Conservation (phyloP, 2,329 filamentous ascomycete genomes). For the Scedosporium boydii region DNA sequence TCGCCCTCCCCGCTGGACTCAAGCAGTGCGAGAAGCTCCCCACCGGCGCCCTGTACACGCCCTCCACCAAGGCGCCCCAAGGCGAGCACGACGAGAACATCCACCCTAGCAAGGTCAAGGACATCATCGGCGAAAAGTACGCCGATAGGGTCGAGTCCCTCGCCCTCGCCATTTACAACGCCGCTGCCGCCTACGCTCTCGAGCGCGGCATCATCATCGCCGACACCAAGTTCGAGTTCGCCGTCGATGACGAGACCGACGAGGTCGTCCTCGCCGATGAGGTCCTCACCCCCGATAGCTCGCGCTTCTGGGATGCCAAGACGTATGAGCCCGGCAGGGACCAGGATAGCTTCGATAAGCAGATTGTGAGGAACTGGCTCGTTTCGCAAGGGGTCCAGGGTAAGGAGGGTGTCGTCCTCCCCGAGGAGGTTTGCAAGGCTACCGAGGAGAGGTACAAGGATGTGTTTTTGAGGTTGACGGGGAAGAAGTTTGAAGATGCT, state of each 20-base stretch:
- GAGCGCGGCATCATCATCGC: slow-evolving; percentile 27
- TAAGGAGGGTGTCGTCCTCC: slow-evolving; percentile 38
- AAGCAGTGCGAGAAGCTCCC: slow-evolving; percentile 61
- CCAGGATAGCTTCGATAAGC: slow-evolving; percentile 85
- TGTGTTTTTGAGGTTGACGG: slow-evolving; percentile 59
- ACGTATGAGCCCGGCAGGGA: slow-evolving; percentile 54
- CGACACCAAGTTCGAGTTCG: slow-evolving; percentile 48
- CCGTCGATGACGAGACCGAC: slow-evolving; percentile 18
- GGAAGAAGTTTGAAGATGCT: slow-evolving; percentile 31
- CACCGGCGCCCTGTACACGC: slow-evolving; percentile 48
- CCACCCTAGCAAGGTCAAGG: slow-evolving; percentile 55
- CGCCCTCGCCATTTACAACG: slow-evolving; percentile 21
- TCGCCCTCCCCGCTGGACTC: slow-evolving; percentile 57
- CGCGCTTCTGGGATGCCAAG: slow-evolving; percentile 75
- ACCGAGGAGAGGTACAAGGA: slow-evolving; percentile 68
- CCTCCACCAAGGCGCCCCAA: slow-evolving; percentile 73
- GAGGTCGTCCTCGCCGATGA: slow-evolving; percentile 54
- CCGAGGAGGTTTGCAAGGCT: slow-evolving; percentile 57
- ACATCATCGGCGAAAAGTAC: slow-evolving; percentile 23
- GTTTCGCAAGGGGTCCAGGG: slow-evolving; percentile 51
- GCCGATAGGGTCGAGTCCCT: slow-evolving; percentile 21
- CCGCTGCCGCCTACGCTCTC: slow-evolving; percentile 51
- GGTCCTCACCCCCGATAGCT: slow-evolving; percentile 75
- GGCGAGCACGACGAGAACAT: slow-evolving; percentile 84
- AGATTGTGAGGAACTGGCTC: slow-evolving; percentile 76